Percentiles rank a stretch among this genome's conserved stretches.
phyloP scores from a whole-genome alignment of 768 basidiomycete genomes.

The Paxillus ammoniavirescens region DNA sequence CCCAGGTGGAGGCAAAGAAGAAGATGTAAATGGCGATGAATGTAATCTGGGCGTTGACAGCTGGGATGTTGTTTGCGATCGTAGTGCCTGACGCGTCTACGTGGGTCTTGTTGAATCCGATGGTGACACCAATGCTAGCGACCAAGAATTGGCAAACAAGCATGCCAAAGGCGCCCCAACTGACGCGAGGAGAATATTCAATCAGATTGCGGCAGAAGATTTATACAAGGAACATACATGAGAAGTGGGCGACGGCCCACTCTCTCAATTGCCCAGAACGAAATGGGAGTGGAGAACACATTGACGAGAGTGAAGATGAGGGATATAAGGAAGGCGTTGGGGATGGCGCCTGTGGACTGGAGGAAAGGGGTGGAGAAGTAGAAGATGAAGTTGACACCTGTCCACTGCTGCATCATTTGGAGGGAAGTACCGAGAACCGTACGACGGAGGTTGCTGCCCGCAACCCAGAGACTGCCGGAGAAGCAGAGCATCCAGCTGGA shows the following conservation, averaged over 20 bases:
- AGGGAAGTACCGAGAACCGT: slow-evolving; percentile 83
- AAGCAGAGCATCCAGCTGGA: slow-evolving; percentile 50
- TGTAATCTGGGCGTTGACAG: slow-evolving; percentile 63
- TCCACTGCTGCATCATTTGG: slow-evolving; percentile 79
- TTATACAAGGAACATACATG: slow-evolving; percentile 9
- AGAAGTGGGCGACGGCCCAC: slow-evolving; percentile 76
- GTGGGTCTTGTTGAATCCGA: slow-evolving; percentile 32
- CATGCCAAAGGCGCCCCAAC: slow-evolving; percentile 77
- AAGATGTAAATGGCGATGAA: slow-evolving; percentile 51
- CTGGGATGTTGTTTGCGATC: slow-evolving; percentile 41
- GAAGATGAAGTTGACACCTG: slow-evolving; percentile 78
- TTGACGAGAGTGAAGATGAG: slow-evolving; percentile 77
- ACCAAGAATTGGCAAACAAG: slow-evolving; percentile 82
- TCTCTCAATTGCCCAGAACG: slow-evolving; percentile 78
- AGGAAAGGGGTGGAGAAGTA: slow-evolving; percentile 74
- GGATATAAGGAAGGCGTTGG: slow-evolving; percentile 49
- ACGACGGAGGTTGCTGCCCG: slow-evolving; percentile 54
- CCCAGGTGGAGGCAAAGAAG: slow-evolving; percentile 56
- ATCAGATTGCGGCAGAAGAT: not conserved
- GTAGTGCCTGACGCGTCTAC: slow-evolving; percentile 1
- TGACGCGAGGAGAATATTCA: slow-evolving; percentile 9
- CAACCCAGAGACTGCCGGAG: slow-evolving; percentile 45
- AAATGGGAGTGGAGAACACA: slow-evolving; percentile 74
- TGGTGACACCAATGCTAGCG: slow-evolving; percentile 59
- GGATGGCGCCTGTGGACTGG: slow-evolving; percentile 50